Conservation (phyloP, 257 asterid genomes). For the Solanum pimpinellifolium region DNA sequence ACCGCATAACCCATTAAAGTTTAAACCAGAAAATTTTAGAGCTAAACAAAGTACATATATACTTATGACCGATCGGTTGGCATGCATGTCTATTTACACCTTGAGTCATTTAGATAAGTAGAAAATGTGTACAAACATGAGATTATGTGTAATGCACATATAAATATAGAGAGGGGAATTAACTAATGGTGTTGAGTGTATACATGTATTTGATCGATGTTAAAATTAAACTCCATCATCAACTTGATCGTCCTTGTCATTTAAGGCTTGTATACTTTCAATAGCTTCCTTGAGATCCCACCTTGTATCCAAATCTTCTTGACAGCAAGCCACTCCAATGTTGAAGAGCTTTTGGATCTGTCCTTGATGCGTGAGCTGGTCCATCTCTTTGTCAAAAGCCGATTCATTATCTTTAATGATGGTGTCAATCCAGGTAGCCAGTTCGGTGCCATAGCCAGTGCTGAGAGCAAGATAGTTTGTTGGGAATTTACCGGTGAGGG, state of each 20-base stretch:
- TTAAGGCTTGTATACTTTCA: constrained; percentile 36
- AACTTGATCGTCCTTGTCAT: constrained; percentile 9
- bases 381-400: constrained; percentile 58
- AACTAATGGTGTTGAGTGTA: neutral
- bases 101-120: neutral
- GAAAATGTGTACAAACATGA: neutral
- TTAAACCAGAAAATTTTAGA: neutral
- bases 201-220: neutral
- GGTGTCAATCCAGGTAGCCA: constrained; percentile 46
- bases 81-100: neutral
- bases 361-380: constrained; percentile 1
- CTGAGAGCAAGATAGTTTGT: constrained; percentile 44
- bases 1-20: neutral
- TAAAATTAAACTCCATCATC: neutral
- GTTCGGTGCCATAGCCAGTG: constrained; percentile 19
- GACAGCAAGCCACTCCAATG: constrained; percentile 56
- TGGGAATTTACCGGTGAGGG: constrained; percentile 56
- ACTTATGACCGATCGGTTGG: neutral
- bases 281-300: constrained; percentile 54
- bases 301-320: constrained; percentile 49
- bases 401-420: constrained; percentile 4
- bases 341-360: constrained; percentile 55
- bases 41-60: neutral
- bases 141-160: neutral
- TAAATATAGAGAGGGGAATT: neutral